Percentiles rank a stretch among this genome's conserved stretches.
Conservation (phyloP, 78 protist species). For the Salpingoeca rosetta region DNA sequence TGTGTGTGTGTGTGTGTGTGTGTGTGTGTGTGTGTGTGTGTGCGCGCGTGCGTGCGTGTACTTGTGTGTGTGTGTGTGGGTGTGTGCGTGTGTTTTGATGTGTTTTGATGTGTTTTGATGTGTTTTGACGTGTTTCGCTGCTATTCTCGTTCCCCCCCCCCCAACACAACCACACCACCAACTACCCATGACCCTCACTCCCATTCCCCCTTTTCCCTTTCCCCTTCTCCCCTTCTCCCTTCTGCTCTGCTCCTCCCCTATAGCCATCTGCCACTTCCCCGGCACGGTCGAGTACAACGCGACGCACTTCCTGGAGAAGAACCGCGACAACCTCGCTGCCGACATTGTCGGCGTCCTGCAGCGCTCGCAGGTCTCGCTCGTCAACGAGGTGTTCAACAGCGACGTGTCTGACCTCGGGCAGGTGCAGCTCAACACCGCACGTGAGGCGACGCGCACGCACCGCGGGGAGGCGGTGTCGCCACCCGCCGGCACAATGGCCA, state of each 20-base stretch:
- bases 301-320: neutral
- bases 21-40: no score
- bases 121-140: no score
- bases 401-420: neutral
- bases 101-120: no score
- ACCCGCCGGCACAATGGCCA: neutral
- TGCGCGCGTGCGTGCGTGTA: no score
- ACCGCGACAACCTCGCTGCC: neutral
- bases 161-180: no score
- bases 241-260: neutral
- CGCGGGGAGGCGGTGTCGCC: neutral
- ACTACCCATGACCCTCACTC: no score
- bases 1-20: no score
- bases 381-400: neutral
- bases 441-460: neutral
- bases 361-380: neutral
- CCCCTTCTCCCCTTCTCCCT: neutral
- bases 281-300: neutral
- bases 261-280: neutral
- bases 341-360: neutral
- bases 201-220: no score
- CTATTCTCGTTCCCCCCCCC: no score
- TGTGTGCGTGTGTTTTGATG: no score
- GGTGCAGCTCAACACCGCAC: neutral
- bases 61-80: no score